Percentiles rank a stretch among this genome's conserved stretches.
Conservation (phyloP, 169 alveolate genomes). For the Plasmodium malariae region DNA sequence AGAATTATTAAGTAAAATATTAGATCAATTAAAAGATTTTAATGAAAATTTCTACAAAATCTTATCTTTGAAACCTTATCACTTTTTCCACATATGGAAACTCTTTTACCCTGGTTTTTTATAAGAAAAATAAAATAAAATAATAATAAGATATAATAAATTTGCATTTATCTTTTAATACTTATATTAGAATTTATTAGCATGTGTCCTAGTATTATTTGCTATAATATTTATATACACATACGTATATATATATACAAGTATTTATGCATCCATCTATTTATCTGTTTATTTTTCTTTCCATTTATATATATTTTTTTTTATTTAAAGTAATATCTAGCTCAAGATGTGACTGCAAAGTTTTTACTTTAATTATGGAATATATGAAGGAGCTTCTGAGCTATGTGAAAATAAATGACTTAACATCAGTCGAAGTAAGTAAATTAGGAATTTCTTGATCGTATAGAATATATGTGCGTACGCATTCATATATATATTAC, state of each 20-base stretch:
- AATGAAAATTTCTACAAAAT: conserved; percentile 47
- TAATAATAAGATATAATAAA: neutral
- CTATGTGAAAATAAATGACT: conserved; percentile 43
- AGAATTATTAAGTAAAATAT: conserved; percentile 47
- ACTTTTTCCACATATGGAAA: conserved; percentile 71
- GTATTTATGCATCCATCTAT: neutral
- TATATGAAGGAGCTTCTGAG: conserved; percentile 52
- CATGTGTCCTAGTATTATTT: neutral
- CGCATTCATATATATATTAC: no score
- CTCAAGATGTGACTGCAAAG: conserved; percentile 25
- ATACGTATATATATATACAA: conserved; percentile 1
- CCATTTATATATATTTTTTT: neutral
- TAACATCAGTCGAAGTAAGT: conserved; percentile 65
- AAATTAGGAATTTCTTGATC: no score
- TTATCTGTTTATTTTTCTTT: no score
- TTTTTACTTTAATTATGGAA: conserved; percentile 29
- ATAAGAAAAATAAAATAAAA: conserved; percentile 3
- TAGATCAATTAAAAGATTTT: conserved; percentile 15
- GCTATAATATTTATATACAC: neutral
- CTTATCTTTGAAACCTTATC: conserved; percentile 30
- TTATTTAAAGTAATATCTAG: conserved; percentile 38
- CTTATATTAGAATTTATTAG: neutral
- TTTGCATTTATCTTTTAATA: neutral
- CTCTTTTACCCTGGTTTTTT: conserved; percentile 54
- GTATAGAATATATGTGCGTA: no score